These are phyloP conservation scores for Phanerochaete sordida DNA, from an alignment of 768 basidiomycete species.

Conservation along the genomic window DNA sequence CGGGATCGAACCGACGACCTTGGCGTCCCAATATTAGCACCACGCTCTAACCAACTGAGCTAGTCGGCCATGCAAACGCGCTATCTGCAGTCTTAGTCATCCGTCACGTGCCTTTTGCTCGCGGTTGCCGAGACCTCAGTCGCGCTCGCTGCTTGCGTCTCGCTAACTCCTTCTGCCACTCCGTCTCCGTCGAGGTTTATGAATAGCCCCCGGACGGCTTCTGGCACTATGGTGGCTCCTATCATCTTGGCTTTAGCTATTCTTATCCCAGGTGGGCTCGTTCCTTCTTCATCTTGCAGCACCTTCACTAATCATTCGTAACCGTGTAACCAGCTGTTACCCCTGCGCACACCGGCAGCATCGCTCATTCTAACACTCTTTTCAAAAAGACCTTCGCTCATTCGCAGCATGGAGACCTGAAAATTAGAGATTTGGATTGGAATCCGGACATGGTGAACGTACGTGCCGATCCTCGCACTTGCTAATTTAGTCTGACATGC, in stretches of 20 bases:
- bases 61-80: conserved; percentile 78
- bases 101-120: too few species aligned
- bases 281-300: too few species aligned
- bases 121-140: too few species aligned
- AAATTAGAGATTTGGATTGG: background rate
- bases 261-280: background rate
- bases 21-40: conserved; percentile 67
- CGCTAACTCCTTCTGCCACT: background rate
- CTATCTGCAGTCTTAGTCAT: too few species aligned
- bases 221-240: background rate
- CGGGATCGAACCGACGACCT: conserved; percentile 16
- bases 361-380: background rate
- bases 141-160: too few species aligned
- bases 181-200: background rate
- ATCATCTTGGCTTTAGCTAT: background rate
- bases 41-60: conserved; percentile 94
- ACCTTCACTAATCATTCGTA: background rate
- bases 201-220: background rate
- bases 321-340: background rate
- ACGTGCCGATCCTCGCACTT: background rate
- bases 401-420: background rate
- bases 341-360: background rate
- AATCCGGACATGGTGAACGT: background rate
- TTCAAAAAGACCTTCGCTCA: background rate
- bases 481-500: background rate